phyloP scores from a whole-genome alignment of 148 eudicot genomes.

The Fagopyrum tataricum region DNA sequence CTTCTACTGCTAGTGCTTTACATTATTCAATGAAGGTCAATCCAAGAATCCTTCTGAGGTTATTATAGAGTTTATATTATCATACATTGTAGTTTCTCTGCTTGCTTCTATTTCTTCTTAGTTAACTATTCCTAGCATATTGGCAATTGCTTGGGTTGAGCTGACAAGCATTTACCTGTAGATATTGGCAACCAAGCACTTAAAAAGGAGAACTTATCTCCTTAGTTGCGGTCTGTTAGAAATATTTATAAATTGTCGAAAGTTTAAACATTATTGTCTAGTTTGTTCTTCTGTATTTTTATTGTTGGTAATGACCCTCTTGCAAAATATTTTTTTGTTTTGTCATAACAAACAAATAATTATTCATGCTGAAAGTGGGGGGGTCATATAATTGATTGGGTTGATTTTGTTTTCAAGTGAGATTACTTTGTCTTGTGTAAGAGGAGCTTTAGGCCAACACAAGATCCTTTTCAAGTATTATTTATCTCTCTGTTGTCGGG shows the following conservation, averaged over 20 bases:
- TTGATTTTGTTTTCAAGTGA: constrained; percentile 6
- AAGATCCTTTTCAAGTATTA: background rate
- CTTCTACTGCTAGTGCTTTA: background rate
- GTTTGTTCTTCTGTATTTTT: background rate
- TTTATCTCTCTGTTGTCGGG: background rate
- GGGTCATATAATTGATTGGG: background rate
- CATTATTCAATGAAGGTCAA: background rate
- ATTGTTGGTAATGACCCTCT: background rate
- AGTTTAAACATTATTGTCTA: background rate
- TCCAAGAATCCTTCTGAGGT: background rate
- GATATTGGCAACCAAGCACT: background rate
- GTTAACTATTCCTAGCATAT: background rate
- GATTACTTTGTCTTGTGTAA: constrained; percentile 3
- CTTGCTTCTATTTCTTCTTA: background rate
- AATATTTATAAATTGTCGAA: background rate
- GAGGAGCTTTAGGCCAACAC: background rate
- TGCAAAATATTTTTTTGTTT: no score
- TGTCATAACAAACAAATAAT: background rate
- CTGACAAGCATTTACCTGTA: constrained; percentile 7
- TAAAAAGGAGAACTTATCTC: background rate
- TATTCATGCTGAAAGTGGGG: background rate
- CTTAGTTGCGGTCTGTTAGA: constrained; percentile 1
- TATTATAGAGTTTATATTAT: constrained; percentile 5
- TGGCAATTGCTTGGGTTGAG: background rate
- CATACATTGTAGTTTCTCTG: constrained; percentile 1